A percentile compares a stretch with the other conserved stretches of the same genome.
Conservation (phyloP, 257 asterid genomes). For the Solanum peruvianum region DNA sequence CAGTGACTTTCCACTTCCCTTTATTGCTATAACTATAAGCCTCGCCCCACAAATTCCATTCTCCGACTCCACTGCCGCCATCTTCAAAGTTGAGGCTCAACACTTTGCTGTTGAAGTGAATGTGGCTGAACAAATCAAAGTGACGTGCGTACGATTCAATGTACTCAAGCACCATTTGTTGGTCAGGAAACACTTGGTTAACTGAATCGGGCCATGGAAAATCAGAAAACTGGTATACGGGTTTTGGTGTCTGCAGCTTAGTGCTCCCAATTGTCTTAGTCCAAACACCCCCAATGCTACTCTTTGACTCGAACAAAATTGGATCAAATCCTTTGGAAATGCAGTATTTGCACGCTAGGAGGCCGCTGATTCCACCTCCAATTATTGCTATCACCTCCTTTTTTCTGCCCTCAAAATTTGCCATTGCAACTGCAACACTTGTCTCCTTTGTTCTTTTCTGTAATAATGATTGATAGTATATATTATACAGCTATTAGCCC, state of each 20-base stretch:
- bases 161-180: conserved; percentile 13
- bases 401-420: background rate
- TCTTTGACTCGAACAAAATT: conserved; percentile 27
- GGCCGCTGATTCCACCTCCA: conserved; percentile 57
- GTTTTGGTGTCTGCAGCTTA: background rate
- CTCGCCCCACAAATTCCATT: conserved; percentile 24
- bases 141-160: conserved; percentile 29
- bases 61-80: background rate
- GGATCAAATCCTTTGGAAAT: conserved; percentile 35
- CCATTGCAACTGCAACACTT: background rate
- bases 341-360: conserved; percentile 39
- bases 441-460: background rate
- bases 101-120: conserved; percentile 26
- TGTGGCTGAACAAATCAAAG: conserved; percentile 19
- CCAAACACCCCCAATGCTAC: conserved; percentile 30
- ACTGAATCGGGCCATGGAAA: conserved; percentile 44
- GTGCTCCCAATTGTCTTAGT: background rate
- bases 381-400: conserved; percentile 20
- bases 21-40: background rate
- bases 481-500: background rate
- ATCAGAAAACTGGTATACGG: conserved; percentile 37
- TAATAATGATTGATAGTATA: background rate
- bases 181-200: conserved; percentile 15
- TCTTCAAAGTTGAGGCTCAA: conserved; percentile 17
- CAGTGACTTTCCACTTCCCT: conserved; percentile 26